Base-by-base conservation (phyloP, 2,329 filamentous ascomycete genomes). In the Exophiala sideris region DNA sequence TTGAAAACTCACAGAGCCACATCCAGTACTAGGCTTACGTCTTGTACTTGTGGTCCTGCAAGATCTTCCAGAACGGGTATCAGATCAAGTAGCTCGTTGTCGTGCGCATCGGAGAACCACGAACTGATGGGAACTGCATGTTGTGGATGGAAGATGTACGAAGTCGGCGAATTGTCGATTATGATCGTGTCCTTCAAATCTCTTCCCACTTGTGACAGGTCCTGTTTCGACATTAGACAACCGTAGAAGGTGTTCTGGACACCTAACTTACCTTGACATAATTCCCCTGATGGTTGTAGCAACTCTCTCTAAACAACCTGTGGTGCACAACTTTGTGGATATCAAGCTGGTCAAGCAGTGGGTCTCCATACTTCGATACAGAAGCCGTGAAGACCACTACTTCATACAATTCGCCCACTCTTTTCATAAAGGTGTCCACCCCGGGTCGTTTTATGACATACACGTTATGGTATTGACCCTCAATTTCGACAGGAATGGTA, bases 361-460 rank as follows among this genome's bases (percentile, higher is more conserved):
- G 94, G 75, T 99, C 94, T 63, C 94, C 94, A 68, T 99, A 99
- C 89, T 99, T 99, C 38, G 94, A 96, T 48, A 99, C 94, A 7
- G 94, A 99, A 49, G 94, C 94, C 38, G 94, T 99, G 70, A 99
- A 99, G 42, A 99, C 92, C 21, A 99, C 94, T 45, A 99, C 92
- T 75, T 99, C 94, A 67, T 97, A 99, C 46, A 99, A 79, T 73
- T 99, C 94, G 46, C 94, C 94, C 34, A 99, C 91, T 56, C 94
- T 81, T 79, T 97, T 97, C 90, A 99, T 96, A 73, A 99, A 99
- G 61, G 95, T 87, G 69, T 99, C 94, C 16, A 99, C 94, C 50
- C 94, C 94, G n/a, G 94, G 94, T 66, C 94, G 85, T 76, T 99
- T 99, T 71, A 99, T 99, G 62, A 99, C 94, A 70, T 99, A 99